phyloP scores from a whole-genome alignment of 2,329 filamentous ascomycete species.

The Epicoccum sorghinum region DNA sequence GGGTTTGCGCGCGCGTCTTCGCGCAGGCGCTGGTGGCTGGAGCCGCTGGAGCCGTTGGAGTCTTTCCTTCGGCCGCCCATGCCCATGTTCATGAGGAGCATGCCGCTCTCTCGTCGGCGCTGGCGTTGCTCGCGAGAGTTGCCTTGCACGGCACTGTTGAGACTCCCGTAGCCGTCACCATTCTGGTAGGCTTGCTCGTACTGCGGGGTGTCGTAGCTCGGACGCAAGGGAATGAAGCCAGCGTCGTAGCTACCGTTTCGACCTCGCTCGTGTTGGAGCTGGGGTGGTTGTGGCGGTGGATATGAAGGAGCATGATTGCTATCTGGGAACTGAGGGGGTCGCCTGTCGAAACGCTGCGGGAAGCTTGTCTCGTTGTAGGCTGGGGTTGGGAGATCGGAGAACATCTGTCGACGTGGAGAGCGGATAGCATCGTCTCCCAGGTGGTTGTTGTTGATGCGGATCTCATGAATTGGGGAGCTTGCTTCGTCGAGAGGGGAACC shows the following conservation, averaged over 20 bases:
- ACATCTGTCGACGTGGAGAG: constrained; percentile 69
- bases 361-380: constrained; percentile 65
- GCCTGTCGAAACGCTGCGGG: constrained; percentile 35
- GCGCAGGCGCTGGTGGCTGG: constrained; percentile 13
- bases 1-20: constrained; percentile 25
- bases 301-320: constrained; percentile 27
- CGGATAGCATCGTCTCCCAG: constrained; percentile 64
- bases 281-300: constrained; percentile 34
- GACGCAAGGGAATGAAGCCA: constrained; percentile 59
- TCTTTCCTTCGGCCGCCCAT: constrained; percentile 45
- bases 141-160: constrained; percentile 40
- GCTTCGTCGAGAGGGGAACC: constrained; percentile 68
- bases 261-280: constrained; percentile 35
- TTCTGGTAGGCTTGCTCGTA: constrained; percentile 38
- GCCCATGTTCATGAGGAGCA: constrained; percentile 49
- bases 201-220: constrained; percentile 52
- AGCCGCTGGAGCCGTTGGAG: constrained; percentile 32
- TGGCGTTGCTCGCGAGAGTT: constrained; percentile 41
- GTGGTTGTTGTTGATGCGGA: constrained; percentile 49
- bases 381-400: constrained; percentile 69
- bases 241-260: constrained; percentile 51
- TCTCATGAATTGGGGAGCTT: constrained; percentile 53
- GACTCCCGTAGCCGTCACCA: constrained; percentile 41
- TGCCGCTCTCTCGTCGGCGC: constrained; percentile 46
- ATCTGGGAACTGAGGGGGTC: constrained; percentile 31